Percentiles rank a stretch among this genome's conserved stretches.
Evolutionary conservation across 73 alveolate genomes (phyloP).

Genomic region (Paramecium caudatum): DNA sequence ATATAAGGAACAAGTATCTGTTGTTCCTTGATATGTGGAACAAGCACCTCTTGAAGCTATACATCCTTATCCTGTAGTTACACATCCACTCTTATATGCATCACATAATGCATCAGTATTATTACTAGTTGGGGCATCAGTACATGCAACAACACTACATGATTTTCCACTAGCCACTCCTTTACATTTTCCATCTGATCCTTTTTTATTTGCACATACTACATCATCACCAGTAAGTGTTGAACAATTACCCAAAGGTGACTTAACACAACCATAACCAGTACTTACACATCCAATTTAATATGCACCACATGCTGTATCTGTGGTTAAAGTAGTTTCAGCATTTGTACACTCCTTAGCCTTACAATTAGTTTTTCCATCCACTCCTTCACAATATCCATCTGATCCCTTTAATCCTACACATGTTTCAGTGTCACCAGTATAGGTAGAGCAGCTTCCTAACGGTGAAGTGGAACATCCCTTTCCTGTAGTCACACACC

Average conservation of each 20-base stretch:
- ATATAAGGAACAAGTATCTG: background rate
- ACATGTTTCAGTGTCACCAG: constrained; percentile 13
- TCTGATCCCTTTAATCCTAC: constrained; percentile 38
- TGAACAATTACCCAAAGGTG: constrained; percentile 32
- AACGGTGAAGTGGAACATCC: constrained; percentile 32
- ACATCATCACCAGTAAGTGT: constrained; percentile 27
- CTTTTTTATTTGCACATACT: background rate
- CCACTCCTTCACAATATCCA: constrained; percentile 56
- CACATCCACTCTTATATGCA: background rate
- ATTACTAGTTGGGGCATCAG: background rate
- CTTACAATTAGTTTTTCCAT: background rate
- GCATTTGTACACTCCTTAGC: constrained; percentile 31
- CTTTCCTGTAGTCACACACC: constrained; percentile 64
- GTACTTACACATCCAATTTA: constrained; percentile 35
- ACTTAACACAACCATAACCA: constrained; percentile 48
- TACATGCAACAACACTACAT: background rate
- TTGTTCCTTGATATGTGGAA: constrained; percentile 1
- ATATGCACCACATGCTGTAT: constrained; percentile 29
- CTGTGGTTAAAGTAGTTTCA: background rate
- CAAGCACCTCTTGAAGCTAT: constrained; percentile 4
- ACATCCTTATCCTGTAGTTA: constrained; percentile 58
- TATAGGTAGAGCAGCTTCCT: background rate
- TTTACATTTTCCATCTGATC: constrained; percentile 58
- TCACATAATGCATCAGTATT: background rate
- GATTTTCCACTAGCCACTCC: background rate